Percentiles rank a stretch among this genome's conserved stretches.
phyloP scores from a whole-genome alignment of 2,329 filamentous ascomycete species.

The Geosmithia putterillii region DNA sequence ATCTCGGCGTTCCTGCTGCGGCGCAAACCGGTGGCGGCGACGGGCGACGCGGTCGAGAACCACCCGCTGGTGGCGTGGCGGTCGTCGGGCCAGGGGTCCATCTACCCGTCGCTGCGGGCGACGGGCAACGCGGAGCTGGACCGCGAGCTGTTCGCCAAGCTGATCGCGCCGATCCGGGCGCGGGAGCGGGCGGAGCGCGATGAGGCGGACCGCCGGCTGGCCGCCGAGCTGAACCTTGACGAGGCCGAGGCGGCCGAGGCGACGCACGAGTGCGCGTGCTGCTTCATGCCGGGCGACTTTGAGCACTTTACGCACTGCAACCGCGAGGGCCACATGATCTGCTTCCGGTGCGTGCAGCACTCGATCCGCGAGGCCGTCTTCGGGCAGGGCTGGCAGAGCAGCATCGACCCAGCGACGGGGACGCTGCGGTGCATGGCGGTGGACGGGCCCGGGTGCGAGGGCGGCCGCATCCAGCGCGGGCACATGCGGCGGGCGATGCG shows the following conservation, averaged over 20 bases:
- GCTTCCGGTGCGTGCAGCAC: slow-evolving; percentile 70
- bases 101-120: slow-evolving; percentile 48
- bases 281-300: slow-evolving; percentile 58
- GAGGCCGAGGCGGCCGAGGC: slow-evolving; percentile 46
- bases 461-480: slow-evolving; percentile 55
- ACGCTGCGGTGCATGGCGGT: slow-evolving; percentile 78
- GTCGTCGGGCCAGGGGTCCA: slow-evolving; percentile 39
- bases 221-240: slow-evolving; percentile 39
- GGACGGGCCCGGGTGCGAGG: slow-evolving; percentile 51
- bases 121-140: slow-evolving; percentile 56
- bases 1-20: slow-evolving; percentile 59
- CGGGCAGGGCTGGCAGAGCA: slow-evolving; percentile 82
- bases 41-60: slow-evolving; percentile 37
- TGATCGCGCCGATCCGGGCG: slow-evolving; percentile 40
- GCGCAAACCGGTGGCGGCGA: slow-evolving; percentile 39
- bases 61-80: slow-evolving; percentile 54
- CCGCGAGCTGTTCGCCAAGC: slow-evolving; percentile 44
- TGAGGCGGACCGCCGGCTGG: slow-evolving; percentile 38
- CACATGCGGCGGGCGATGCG: slow-evolving; percentile 63
- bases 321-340: slow-evolving; percentile 58
- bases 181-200: slow-evolving; percentile 30
- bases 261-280: slow-evolving; percentile 64
- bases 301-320: slow-evolving; percentile 66
- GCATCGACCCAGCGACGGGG: slow-evolving; percentile 58
- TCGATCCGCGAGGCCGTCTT: slow-evolving; percentile 81